phyloP scores from a whole-genome alignment of 768 basidiomycete genomes.

The Pisolithus microcarpus region DNA sequence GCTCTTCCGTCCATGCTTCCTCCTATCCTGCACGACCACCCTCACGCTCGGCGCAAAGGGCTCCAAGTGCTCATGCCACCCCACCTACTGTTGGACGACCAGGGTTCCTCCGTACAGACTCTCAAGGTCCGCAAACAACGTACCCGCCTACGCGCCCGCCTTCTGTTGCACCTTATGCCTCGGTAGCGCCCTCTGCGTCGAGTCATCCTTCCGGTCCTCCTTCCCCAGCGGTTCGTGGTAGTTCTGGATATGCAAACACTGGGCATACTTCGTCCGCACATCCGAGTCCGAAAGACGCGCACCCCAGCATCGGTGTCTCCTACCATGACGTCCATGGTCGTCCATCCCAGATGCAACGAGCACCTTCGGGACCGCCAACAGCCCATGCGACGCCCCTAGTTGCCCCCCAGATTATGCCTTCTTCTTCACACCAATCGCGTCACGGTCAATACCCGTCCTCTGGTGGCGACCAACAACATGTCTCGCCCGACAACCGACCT shows the following conservation, averaged over 20 bases:
- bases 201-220: slow-evolving; percentile 15
- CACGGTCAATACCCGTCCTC: slow-evolving; percentile 7
- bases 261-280: slow-evolving; percentile 14
- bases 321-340: slow-evolving; percentile 8
- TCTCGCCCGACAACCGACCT: slow-evolving; percentile 3
- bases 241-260: slow-evolving; percentile 11
- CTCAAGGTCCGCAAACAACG: slow-evolving; percentile 18
- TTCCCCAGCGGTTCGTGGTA: slow-evolving; percentile 11
- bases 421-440: slow-evolving; percentile 24
- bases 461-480: slow-evolving; percentile 10
- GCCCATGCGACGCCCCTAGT: slow-evolving; percentile 17
- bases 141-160: slow-evolving; percentile 22
- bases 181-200: slow-evolving; percentile 4
- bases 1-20: slow-evolving; percentile 7
- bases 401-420: slow-evolving; percentile 11
- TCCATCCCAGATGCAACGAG: slow-evolving; percentile 9
- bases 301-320: slow-evolving; percentile 1
- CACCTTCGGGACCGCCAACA: slow-evolving; percentile 13
- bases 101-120: slow-evolving; percentile 23
- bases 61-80: slow-evolving; percentile 9
- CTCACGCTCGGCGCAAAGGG: slow-evolving; percentile 21
- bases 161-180: slow-evolving; percentile 11
- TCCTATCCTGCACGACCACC: slow-evolving; percentile 17
- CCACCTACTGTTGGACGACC: slow-evolving; percentile 22
- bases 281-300: slow-evolving; percentile 20